These are phyloP conservation scores for Aegilops sharonensis DNA, from an alignment of 176 grass and related monocot genomes.

Conservation along the genomic window DNA sequence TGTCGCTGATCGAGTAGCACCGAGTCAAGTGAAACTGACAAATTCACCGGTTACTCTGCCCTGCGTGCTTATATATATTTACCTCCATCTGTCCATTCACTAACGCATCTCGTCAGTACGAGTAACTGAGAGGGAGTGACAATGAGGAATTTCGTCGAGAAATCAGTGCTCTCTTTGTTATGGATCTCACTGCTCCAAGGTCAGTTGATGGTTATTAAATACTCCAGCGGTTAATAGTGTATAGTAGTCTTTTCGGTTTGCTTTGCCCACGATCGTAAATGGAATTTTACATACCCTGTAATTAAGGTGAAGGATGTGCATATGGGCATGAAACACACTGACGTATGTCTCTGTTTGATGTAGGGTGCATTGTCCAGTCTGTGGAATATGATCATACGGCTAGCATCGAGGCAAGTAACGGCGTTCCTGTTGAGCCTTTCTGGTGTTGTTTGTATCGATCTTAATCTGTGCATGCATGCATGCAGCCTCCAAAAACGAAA, in stretches of 20 bases:
- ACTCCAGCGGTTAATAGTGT: too few species aligned
- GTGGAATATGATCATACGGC: conserved; percentile 58
- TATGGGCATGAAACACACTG: background rate
- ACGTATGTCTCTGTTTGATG: background rate
- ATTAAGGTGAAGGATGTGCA: too few species aligned
- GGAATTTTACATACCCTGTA: background rate
- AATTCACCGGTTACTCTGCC: background rate
- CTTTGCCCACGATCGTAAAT: background rate
- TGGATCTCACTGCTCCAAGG: conserved; percentile 33
- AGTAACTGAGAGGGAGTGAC: background rate
- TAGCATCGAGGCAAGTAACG: conserved; percentile 41
- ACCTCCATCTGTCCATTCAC: background rate
- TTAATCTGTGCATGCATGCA: background rate
- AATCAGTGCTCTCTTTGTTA: conserved; percentile 19
- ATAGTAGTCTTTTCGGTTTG: background rate
- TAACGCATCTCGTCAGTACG: background rate
- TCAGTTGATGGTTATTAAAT: conserved; percentile 20
- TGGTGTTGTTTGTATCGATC: background rate
- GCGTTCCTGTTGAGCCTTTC: background rate
- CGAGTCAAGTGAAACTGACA: conserved; percentile 27
- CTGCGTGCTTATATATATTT: conserved; percentile 27
- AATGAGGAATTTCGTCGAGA: conserved; percentile 27
- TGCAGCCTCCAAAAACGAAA: background rate
- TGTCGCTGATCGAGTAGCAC: conserved; percentile 15
- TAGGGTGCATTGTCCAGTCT: conserved; percentile 24